Base-by-base conservation (phyloP, 1,284 basidiomycete species). In the Puccinia polysora region DNA sequence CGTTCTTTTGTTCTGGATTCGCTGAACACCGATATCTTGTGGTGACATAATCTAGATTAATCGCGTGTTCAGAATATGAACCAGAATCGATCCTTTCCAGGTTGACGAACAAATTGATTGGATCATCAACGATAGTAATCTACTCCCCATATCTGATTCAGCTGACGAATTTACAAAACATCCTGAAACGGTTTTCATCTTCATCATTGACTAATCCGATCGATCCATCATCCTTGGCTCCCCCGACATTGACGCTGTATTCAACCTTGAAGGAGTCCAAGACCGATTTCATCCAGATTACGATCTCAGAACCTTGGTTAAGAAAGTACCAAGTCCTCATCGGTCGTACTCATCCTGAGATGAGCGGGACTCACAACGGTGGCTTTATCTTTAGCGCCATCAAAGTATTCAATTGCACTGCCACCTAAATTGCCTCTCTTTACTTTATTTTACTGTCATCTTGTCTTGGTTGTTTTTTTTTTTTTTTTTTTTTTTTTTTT, bases 251-350 rank as follows among this genome's bases (percentile, higher is more conserved):
- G 73, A 23, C 25, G 34, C 50, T 62, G 15, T 4, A 15, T 18
- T 43, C 15, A 20, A 45, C 14, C 6, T 45, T 62, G 40, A 62
- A 10, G 18, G 38, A 28, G 15, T 15, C 40, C 28, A 62, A 47
- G 20, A 45, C 68, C 15, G 38, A 73, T 20, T 58, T 47, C 23
- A 14, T 74, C 45, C 32, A 69, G 20, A 52, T 69, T 32, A 69
- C 67, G 30, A 63, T 72, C 15, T 69, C 60, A 1, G 95, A 98
- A 81, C 85, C 87, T 10, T 98, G 91, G 89, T 81, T 92, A 60
- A 85, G 96, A 62, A 85, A 86, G 75, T 98, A 97, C 82, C 95
- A 97, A 80, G 89, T 94, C 10, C 83, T 99, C 20, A 95, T 95
- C 28, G 95, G 95, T 15, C 85, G 96, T 38, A 96, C 91, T 50